phyloP scores from a whole-genome alignment of 305 asterid genomes.

The Fraxinus latifolia region DNA sequence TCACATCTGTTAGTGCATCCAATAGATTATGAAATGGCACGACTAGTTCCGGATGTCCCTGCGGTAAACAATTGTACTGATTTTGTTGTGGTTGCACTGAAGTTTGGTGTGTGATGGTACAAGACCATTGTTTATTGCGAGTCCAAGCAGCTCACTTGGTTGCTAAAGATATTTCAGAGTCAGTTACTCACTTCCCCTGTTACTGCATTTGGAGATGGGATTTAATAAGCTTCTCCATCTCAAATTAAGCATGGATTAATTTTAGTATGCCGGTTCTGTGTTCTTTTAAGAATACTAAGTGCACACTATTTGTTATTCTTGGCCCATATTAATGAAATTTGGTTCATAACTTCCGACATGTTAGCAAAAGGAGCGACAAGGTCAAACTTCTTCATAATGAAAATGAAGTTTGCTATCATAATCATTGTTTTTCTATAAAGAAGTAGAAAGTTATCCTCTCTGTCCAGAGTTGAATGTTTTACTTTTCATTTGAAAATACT shows the following conservation, averaged over 20 bases:
- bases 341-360: not conserved
- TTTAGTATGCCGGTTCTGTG: not conserved
- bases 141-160: not conserved
- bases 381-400: not conserved
- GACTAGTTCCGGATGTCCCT: not conserved
- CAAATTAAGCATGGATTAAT: not conserved
- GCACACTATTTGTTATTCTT: not conserved
- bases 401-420: not conserved
- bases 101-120: not conserved
- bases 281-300: not conserved
- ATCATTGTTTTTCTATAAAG: not conserved
- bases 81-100: not conserved
- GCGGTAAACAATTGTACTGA: not conserved
- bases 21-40: not conserved
- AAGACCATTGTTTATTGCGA: not conserved
- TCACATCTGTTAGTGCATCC: not conserved
- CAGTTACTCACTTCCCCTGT: not conserved
- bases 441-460: not conserved
- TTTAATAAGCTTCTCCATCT: not conserved
- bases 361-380: not conserved
- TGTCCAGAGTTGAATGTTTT: not conserved
- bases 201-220: not conserved
- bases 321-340: not conserved
- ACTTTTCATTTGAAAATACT: not conserved
- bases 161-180: not conserved